Conservation (phyloP, 2,329 filamentous ascomycete species). For the Aspergillus sp. region DNA sequence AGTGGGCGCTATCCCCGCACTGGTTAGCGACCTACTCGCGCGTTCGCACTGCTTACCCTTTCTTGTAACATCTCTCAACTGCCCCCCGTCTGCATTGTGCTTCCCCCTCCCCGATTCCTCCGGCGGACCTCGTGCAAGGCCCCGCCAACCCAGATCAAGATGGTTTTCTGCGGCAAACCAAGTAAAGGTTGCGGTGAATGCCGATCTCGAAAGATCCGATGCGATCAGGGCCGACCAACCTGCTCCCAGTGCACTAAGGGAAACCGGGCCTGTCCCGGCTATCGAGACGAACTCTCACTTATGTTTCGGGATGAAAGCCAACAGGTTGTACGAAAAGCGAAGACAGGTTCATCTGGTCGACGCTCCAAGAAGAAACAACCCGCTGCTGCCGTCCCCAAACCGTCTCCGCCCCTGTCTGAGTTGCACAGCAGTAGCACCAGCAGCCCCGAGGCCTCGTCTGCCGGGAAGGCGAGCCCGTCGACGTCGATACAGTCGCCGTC, state of each 20-base stretch:
- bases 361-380: slow-evolving; percentile 11
- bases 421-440: slow-evolving; percentile 24
- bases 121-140: slow-evolving; percentile 5
- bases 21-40: neutral
- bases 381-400: slow-evolving; percentile 3
- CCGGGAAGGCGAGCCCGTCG: slow-evolving; percentile 1
- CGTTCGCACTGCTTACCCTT: slow-evolving; percentile 19
- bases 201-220: slow-evolving; percentile 48
- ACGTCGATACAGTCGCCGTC: neutral
- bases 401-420: slow-evolving; percentile 14
- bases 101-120: neutral
- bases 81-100: neutral
- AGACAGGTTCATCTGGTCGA: slow-evolving; percentile 39
- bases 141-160: slow-evolving; percentile 20
- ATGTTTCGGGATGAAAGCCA: slow-evolving; percentile 68
- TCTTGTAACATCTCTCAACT: slow-evolving; percentile 10
- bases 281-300: slow-evolving; percentile 63
- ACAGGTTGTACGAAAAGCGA: slow-evolving; percentile 59
- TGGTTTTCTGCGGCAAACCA: slow-evolving; percentile 46
- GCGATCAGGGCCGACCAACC: slow-evolving; percentile 60
- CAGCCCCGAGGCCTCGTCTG: slow-evolving; percentile 3
- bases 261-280: slow-evolving; percentile 62
- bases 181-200: slow-evolving; percentile 48
- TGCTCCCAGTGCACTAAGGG: slow-evolving; percentile 64
- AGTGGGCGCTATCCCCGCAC: slow-evolving; percentile 1